Conservation (phyloP, 1,284 basidiomycete genomes). For the Ustilago crameri region DNA sequence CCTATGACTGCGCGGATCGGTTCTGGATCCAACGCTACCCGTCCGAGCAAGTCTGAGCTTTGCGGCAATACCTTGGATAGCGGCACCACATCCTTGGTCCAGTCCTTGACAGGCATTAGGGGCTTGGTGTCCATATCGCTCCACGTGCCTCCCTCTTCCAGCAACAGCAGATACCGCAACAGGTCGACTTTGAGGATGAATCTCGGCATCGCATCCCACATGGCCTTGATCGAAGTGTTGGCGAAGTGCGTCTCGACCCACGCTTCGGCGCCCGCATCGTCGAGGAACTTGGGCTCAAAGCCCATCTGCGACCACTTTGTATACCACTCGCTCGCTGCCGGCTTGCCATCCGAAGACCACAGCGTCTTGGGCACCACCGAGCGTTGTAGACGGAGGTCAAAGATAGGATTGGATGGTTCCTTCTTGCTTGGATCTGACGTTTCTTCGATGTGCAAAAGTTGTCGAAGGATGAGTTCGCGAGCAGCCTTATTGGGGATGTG, state of each 20-base stretch:
- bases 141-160: constrained; percentile 50
- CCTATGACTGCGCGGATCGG: constrained; percentile 44
- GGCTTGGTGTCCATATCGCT: constrained; percentile 56
- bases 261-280: constrained; percentile 40
- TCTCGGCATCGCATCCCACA: constrained; percentile 48
- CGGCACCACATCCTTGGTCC: constrained; percentile 43
- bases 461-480: constrained; percentile 24
- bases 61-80: constrained; percentile 20
- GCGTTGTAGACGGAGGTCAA: not conserved
- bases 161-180: constrained; percentile 48
- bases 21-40: constrained; percentile 13
- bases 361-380: constrained; percentile 38
- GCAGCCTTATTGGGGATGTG: constrained; percentile 35
- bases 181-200: constrained; percentile 55
- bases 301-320: constrained; percentile 45
- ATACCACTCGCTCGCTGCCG: constrained; percentile 33
- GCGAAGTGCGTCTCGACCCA: constrained; percentile 36
- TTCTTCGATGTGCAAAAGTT: constrained; percentile 32
- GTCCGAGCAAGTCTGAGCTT: constrained; percentile 25
- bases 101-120: constrained; percentile 38
- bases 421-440: constrained; percentile 8
- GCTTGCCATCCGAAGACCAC: constrained; percentile 49
- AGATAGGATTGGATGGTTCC: not conserved
- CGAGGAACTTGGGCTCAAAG: constrained; percentile 49
- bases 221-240: constrained; percentile 35